These are phyloP conservation scores for Phytophthora kernoviae DNA, from an alignment of 352 stramenopile species.

Conservation along the genomic window DNA sequence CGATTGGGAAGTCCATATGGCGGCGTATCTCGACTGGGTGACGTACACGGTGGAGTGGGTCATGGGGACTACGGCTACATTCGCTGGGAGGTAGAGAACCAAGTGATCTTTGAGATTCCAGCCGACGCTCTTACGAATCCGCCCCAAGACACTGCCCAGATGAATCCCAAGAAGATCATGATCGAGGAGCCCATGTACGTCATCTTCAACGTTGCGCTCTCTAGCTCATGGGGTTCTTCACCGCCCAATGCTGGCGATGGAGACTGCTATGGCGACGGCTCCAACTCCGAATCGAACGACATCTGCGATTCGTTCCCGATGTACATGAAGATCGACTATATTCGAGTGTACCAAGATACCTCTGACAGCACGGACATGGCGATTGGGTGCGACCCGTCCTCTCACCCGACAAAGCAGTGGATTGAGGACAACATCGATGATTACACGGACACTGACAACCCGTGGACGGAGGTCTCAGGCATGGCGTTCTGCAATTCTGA, in stretches of 20 bases:
- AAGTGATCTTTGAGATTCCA: conserved; percentile 89
- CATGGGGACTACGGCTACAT: conserved; percentile 54
- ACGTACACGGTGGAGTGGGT: conserved; percentile 76
- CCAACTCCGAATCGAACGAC: conserved; percentile 26
- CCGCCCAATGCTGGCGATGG: conserved; percentile 53
- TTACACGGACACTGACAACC: conserved; percentile 46
- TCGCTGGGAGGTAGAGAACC: conserved; percentile 74
- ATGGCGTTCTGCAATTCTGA: conserved; percentile 37
- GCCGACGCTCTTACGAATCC: conserved; percentile 53
- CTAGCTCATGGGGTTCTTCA: conserved; percentile 75
- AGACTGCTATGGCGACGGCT: conserved; percentile 48
- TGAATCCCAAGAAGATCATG: conserved; percentile 90
- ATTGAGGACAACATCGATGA: conserved; percentile 53
- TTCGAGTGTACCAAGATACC: conserved; percentile 64
- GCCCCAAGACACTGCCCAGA: conserved; percentile 49
- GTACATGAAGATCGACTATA: conserved; percentile 82
- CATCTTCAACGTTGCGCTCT: conserved; percentile 94
- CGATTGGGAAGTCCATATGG: conserved; percentile 83
- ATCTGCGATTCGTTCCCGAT: conserved; percentile 72
- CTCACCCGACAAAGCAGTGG: conserved; percentile 50
- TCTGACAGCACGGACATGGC: conserved; percentile 39
- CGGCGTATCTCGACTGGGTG: conserved; percentile 80
- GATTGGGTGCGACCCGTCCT: conserved; percentile 51
- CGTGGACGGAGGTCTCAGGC: conserved; percentile 36
- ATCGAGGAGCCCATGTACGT: conserved; percentile 94